Evolutionary conservation across 2,329 filamentous ascomycete genomes (phyloP).

Genomic region (Sporothrix dimorphospora): DNA sequence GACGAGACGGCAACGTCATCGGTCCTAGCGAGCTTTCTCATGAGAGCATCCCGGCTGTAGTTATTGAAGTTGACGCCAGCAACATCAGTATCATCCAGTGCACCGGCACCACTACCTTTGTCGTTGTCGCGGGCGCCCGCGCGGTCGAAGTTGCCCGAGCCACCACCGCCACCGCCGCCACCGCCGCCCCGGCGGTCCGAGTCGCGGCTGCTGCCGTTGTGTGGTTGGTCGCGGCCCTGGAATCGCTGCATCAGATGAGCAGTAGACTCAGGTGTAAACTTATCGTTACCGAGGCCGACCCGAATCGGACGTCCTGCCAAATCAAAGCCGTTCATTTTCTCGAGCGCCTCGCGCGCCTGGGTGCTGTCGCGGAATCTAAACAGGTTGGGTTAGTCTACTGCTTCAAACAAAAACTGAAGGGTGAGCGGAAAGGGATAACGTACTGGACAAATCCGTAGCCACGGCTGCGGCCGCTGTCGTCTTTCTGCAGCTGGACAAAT

Average conservation of each 20-base stretch:
- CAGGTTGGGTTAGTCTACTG: not conserved
- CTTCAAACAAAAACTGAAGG: not conserved
- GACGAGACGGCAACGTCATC: constrained; percentile 60
- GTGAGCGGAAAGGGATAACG: constrained; percentile 46
- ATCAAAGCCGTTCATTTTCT: constrained; percentile 99
- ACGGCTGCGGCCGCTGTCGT: constrained; percentile 85
- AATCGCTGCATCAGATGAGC: constrained; percentile 91
- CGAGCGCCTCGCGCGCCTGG: constrained; percentile 89
- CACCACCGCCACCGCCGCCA: constrained; percentile 58
- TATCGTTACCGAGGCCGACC: constrained; percentile 99
- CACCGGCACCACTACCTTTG: constrained; percentile 88
- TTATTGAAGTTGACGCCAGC: constrained; percentile 99
- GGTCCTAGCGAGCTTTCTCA: constrained; percentile 96
- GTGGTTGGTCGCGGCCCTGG: constrained; percentile 68
- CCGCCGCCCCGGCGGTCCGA: constrained; percentile 72
- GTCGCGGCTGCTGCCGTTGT: constrained; percentile 45
- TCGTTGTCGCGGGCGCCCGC: constrained; percentile 86
- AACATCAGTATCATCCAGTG: constrained; percentile 95
- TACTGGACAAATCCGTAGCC: constrained; percentile 99
- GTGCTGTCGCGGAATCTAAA: constrained; percentile 82
- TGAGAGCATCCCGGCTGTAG: constrained; percentile 96
- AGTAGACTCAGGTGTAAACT: constrained; percentile 97
- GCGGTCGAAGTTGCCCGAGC: constrained; percentile 74
- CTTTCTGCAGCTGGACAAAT: constrained; percentile 96
- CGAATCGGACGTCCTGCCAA: constrained; percentile 95